Conservation (phyloP, 2,329 filamentous ascomycete genomes). For the Talaromyces sp. region DNA sequence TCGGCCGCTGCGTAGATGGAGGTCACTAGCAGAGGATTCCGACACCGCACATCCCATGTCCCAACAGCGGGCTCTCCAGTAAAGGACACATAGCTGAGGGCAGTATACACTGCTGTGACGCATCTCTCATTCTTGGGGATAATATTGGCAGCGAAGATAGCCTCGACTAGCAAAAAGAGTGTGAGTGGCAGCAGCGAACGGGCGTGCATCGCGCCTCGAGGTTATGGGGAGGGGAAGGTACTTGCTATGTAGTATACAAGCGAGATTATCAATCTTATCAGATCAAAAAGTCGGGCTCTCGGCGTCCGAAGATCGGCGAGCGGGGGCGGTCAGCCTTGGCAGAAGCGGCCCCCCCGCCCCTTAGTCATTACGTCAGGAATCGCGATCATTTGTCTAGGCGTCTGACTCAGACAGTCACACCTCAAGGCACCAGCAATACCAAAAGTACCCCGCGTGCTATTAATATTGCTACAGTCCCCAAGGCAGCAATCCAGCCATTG, state of each 20-base stretch:
- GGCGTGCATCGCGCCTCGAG: neutral
- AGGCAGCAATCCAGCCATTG: neutral
- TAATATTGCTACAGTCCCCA: neutral
- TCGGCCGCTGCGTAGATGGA: conserved; percentile 33
- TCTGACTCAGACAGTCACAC: neutral
- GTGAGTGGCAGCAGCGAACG: neutral
- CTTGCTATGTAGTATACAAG: too few relatives aligned
- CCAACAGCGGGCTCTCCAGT: conserved; percentile 15
- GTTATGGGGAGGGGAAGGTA: neutral
- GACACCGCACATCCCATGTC: conserved; percentile 23
- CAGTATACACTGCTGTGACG: conserved; percentile 25
- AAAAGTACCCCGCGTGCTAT: neutral
- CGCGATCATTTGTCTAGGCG: neutral
- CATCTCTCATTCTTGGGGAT: conserved; percentile 19
- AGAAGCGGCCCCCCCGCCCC: too few relatives aligned
- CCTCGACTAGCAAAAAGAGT: neutral
- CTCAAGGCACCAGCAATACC: neutral
- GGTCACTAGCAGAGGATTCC: conserved; percentile 24
- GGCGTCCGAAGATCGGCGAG: neutral
- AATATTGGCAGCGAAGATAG: neutral
- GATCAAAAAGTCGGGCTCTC: neutral
- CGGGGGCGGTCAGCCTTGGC: too few relatives aligned
- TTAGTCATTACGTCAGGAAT: too few relatives aligned
- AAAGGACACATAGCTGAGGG: conserved; percentile 28
- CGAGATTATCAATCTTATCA: neutral